phyloP scores from a whole-genome alignment of 2,329 filamentous ascomycete species.

The Cercospora nicotianae region DNA sequence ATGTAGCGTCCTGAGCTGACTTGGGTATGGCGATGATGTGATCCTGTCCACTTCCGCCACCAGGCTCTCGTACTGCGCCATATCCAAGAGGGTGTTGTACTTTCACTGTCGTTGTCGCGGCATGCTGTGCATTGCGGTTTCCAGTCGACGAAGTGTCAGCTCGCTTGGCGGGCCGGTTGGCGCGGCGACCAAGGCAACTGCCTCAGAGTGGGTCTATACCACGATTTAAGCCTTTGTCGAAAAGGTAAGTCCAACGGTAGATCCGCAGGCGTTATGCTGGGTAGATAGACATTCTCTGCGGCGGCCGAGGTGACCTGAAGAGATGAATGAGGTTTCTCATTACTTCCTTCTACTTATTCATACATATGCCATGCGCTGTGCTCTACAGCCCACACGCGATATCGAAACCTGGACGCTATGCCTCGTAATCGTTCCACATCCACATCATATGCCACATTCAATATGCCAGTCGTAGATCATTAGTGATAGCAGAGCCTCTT shows the following conservation, averaged over 20 bases:
- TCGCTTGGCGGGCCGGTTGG: slow-evolving; percentile 3
- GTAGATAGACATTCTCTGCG: not conserved
- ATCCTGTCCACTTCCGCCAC: slow-evolving; percentile 34
- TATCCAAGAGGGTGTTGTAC: not conserved
- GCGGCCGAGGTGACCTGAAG: not conserved
- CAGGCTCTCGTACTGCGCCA: slow-evolving; percentile 25
- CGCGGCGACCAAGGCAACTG: slow-evolving; percentile 10
- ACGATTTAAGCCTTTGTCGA: not conserved
- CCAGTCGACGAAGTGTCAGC: not conserved
- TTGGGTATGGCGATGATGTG: slow-evolving; percentile 37
- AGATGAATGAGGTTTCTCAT: not conserved
- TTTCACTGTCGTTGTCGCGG: not conserved
- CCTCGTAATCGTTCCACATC: not conserved
- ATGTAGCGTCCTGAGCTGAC: slow-evolving; percentile 25
- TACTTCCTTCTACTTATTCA: not conserved
- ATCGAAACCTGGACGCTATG: not conserved
- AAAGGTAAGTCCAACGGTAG: not conserved
- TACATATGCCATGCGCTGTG: not conserved
- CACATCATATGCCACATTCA: not conserved
- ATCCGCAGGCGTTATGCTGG: not conserved
- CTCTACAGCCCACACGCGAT: not conserved
- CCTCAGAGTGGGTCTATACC: slow-evolving; percentile 11
- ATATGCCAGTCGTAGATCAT: not conserved
- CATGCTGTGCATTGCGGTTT: not conserved
- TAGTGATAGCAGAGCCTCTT: not conserved